These are phyloP conservation scores for Leccinum boreale DNA, from an alignment of 768 basidiomycete genomes.

Conservation along the genomic window DNA sequence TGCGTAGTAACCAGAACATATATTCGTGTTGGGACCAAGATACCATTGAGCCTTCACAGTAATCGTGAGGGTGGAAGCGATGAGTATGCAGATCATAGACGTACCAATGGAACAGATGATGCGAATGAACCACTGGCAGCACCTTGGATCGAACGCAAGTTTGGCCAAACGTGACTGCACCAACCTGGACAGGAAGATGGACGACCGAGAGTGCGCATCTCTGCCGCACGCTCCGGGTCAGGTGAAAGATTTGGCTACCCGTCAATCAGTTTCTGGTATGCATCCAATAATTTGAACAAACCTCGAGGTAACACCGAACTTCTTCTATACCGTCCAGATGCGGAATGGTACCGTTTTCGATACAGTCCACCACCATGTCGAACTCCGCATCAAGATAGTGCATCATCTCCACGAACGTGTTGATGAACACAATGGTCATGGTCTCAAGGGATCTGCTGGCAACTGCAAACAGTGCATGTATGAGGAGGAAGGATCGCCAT, in stretches of 20 bases:
- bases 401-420: slow-evolving; percentile 13
- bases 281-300: neutral
- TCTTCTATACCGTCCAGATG: slow-evolving; percentile 1
- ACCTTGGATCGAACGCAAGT: slow-evolving; percentile 5
- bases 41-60: slow-evolving; percentile 10
- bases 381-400: slow-evolving; percentile 7
- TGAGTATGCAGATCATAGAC: neutral
- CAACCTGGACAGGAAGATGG: slow-evolving; percentile 13
- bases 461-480: neutral
- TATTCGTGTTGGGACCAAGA: slow-evolving; percentile 4
- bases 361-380: slow-evolving; percentile 9
- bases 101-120: slow-evolving; percentile 8
- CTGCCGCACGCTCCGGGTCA: slow-evolving; percentile 5
- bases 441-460: neutral
- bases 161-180: slow-evolving; percentile 13
- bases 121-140: slow-evolving; percentile 13
- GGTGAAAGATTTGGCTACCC: slow-evolving; percentile 1
- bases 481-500: neutral
- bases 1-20: slow-evolving; percentile 1
- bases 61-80: neutral
- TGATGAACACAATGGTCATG: slow-evolving; percentile 6
- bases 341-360: slow-evolving; percentile 10
- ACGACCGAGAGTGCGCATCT: slow-evolving; percentile 12
- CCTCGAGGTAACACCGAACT: slow-evolving; percentile 5
- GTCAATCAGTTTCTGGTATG: neutral